Base-by-base conservation (phyloP, 768 basidiomycete genomes). In the Lepiota venenata region DNA sequence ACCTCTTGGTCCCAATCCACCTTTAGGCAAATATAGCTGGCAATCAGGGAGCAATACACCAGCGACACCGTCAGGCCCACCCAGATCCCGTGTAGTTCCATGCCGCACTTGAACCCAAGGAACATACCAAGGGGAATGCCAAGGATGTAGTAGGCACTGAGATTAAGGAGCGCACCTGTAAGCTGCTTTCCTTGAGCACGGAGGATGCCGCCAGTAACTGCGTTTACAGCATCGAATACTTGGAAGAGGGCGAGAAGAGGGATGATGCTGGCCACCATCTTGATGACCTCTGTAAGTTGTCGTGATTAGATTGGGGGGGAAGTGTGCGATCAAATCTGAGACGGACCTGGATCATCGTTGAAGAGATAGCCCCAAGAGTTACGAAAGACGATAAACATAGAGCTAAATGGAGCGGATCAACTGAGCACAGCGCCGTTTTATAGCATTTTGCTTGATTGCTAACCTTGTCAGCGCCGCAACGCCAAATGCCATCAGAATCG, bases 91-190 rank as follows among this genome's bases (percentile, higher is more conserved):
- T 75, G 71, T 11, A 97, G 73, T 0, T 74, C 82, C 66, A 81
- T 75, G 36, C 73, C 66, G 10, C 64, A 66, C 47, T 71, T 72
- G 73, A 94, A 93, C 2, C 88, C 77, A 3, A 95, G 82, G 69
- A 80, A 89, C 47, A 93, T 69, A 12, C 91, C 94, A 42, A 91
- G 73, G 0, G 93, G 93, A 47, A 96, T 87, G 25, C 91, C 91
- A 57, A 94, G 69, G 53, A 86, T 68, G 61, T 96, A 94, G 69
- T 94, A 94, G 2, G 87, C 84, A 46, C 81, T 81, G 15, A 93
- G 71, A 64, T 94, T 94, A 52, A 93, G 74, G 10, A 94, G 47
- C 0, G 93, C 92, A 3, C 91, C 91, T 0, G 80, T 77, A 55
- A 84, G 78, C 79, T 91, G 89, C 67, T 87, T 89, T 18, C 94